Evolutionary conservation across 1,139 yeast species (phyloP).

Genomic region (Protomyces pachydermus): DNA sequence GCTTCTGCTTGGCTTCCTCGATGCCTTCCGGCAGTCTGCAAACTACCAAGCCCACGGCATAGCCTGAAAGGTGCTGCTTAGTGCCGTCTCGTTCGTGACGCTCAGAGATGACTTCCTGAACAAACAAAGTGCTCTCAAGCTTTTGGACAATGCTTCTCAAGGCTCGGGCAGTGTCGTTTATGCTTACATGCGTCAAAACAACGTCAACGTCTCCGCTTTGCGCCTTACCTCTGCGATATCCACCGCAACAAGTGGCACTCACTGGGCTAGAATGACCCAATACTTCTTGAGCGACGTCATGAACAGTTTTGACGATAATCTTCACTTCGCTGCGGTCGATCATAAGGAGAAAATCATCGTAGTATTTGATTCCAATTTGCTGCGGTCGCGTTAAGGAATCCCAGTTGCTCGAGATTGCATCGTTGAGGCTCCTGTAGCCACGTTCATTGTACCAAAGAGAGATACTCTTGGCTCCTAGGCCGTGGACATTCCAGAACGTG

Average conservation of each 20-base stretch:
- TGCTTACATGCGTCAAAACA: slow-evolving; percentile 18
- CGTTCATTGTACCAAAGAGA: slow-evolving; percentile 28
- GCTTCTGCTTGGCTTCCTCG: background rate
- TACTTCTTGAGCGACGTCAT: slow-evolving; percentile 5
- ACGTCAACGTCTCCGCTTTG: slow-evolving; percentile 31
- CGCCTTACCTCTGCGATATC: slow-evolving; percentile 32
- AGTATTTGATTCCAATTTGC: slow-evolving; percentile 31
- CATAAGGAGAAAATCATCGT: slow-evolving; percentile 30
- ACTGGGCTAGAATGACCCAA: slow-evolving; percentile 10
- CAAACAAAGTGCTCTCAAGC: background rate
- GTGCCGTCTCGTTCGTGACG: slow-evolving; percentile 11
- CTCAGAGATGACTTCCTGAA: slow-evolving; percentile 2
- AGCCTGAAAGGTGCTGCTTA: background rate
- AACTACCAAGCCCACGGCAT: slow-evolving; percentile 9
- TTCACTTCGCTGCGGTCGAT: slow-evolving; percentile 29
- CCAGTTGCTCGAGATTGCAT: slow-evolving; percentile 27
- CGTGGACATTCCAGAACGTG: slow-evolving; percentile 31
- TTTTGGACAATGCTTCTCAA: background rate
- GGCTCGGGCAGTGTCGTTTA: background rate
- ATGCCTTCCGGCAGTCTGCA: background rate
- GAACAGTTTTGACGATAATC: slow-evolving; percentile 25
- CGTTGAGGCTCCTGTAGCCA: slow-evolving; percentile 22
- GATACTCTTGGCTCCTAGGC: slow-evolving; percentile 30
- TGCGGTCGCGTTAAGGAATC: slow-evolving; percentile 24
- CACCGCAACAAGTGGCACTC: slow-evolving; percentile 29